Conservation (phyloP, 2,329 filamentous ascomycete genomes). For the Trichoderma afroharzianum region DNA sequence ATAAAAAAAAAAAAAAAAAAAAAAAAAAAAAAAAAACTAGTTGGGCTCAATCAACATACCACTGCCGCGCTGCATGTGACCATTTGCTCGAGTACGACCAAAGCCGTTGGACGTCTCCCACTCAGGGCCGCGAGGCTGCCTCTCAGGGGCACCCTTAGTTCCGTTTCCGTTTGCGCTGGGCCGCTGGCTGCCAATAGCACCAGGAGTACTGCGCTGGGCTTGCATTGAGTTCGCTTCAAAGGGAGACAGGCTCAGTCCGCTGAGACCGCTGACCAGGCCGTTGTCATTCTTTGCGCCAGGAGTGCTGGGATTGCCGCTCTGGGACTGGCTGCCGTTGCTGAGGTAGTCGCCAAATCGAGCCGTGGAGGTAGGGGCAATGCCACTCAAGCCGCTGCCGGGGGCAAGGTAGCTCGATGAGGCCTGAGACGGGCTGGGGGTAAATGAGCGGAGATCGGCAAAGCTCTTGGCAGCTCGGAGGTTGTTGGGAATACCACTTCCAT, state of each 20-base stretch:
- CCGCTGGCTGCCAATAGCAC: constrained; percentile 64
- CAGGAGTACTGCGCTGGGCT: constrained; percentile 47
- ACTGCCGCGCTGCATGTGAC: constrained; percentile 59
- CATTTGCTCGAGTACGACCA: constrained; percentile 53
- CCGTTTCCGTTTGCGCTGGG: constrained; percentile 48
- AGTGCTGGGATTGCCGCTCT: constrained; percentile 34
- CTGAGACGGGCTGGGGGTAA: constrained; percentile 90
- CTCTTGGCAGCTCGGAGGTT: constrained; percentile 93
- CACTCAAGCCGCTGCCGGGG: constrained; percentile 47
- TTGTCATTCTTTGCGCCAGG: constrained; percentile 39
- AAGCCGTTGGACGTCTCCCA: constrained; percentile 57
- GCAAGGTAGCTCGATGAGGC: constrained; percentile 70
- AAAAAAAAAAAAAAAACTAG: background rate
- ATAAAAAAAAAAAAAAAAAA: background rate
- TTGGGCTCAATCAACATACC: constrained; percentile 41
- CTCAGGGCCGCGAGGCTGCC: constrained; percentile 62
- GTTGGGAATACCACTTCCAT: constrained; percentile 59
- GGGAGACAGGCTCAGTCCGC: constrained; percentile 48
- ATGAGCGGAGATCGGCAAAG: constrained; percentile 90
- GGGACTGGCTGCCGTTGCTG: constrained; percentile 33
- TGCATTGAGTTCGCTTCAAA: constrained; percentile 45
- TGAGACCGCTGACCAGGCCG: constrained; percentile 45
- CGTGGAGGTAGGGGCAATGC: constrained; percentile 41
- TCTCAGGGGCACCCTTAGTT: constrained; percentile 49
- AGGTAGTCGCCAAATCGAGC: constrained; percentile 47